Percentiles rank a stretch among this genome's conserved stretches.
phyloP scores from a whole-genome alignment of 495 filamentous ascomycete species.

The Talaromyces wortmannii region DNA sequence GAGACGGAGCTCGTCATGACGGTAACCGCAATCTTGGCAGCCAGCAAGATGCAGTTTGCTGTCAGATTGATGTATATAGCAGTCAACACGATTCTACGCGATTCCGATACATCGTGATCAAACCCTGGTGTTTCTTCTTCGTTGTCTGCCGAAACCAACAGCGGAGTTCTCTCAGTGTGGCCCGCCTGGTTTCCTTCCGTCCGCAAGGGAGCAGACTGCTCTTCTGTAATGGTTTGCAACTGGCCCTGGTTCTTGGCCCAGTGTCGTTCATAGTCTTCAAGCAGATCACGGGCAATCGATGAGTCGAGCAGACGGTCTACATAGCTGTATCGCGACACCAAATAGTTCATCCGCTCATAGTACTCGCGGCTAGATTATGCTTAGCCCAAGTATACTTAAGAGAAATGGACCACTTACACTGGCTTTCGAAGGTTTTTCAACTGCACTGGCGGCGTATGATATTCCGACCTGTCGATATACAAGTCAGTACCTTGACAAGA shows the following conservation, averaged over 20 bases:
- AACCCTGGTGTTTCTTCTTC: constrained; percentile 24
- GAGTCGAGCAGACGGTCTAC: constrained; percentile 90
- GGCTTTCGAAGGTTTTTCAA: constrained; percentile 18
- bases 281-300: constrained; percentile 73
- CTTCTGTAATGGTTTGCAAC: constrained; percentile 14
- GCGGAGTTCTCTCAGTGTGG: constrained; percentile 54
- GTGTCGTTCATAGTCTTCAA: constrained; percentile 72
- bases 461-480: constrained; percentile 19
- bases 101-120: constrained; percentile 26
- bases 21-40: constrained; percentile 74
- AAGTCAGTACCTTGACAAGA: background rate
- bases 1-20: constrained; percentile 76
- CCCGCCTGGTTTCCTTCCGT: constrained; percentile 8
- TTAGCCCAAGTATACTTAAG: background rate
- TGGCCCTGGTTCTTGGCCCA: constrained; percentile 13
- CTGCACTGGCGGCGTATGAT: constrained; percentile 22
- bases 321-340: constrained; percentile 84
- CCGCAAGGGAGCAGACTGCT: constrained; percentile 9
- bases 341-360: constrained; percentile 74
- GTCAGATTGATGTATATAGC: constrained; percentile 82
- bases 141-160: constrained; percentile 35
- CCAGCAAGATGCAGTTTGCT: constrained; percentile 75
- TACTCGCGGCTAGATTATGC: constrained; percentile 51
- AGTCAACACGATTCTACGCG: constrained; percentile 50
- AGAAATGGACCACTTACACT: constrained; percentile 16